Evolutionary conservation across 176 grass and related monocot species (phyloP), one percentile per base, ranked within the genome.

Genomic region (Dendrocalamus sinicus): DNA sequence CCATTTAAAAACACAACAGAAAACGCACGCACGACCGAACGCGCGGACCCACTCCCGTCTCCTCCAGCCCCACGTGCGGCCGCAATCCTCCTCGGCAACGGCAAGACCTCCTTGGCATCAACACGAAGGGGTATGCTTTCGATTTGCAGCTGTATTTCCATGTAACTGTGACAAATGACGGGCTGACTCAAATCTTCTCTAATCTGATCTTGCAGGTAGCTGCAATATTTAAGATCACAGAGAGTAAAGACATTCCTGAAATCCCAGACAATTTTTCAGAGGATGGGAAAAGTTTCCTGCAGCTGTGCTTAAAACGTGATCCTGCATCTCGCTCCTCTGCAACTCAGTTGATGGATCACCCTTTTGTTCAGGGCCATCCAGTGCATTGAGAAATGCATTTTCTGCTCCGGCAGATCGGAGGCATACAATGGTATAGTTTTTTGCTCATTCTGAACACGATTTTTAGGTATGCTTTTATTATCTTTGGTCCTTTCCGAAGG

Each of bases 171-270:
- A 81, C 63, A 45, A 63, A 79, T 75, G 24, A 72, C 40, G 67
- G 13, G 5, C 32, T 67, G 60, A 77, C 11, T 28, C 51, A 60
- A 65, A 35, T 79, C 58, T 47, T 76, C 30, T 72, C 28, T 35
- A 85, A 71, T 89, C 9, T 81, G 23, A 54, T 77, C 47, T 84
- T 81, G 84, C 90, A 96, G 97, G 97, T 99, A n/a, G 90, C 93
- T 82, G 97, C 97, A 61, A 94, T 99, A 90, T 99, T 99, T 92
- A 99, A 99, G 90, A 99, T 99, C 11, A 92, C 93, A 46, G 96
- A 99, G 73, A 94, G 97, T 86, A 99, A 96, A 92, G 97, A 99
- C 73, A 91, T 91, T 87, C 97, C 94, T 82, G 89, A 96, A 90
- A 91, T 96, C 76, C 94, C 97, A 81, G 88, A 90, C 58, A 30